Conservation (phyloP, 345 rosid species). For the Murraya paniculata region DNA sequence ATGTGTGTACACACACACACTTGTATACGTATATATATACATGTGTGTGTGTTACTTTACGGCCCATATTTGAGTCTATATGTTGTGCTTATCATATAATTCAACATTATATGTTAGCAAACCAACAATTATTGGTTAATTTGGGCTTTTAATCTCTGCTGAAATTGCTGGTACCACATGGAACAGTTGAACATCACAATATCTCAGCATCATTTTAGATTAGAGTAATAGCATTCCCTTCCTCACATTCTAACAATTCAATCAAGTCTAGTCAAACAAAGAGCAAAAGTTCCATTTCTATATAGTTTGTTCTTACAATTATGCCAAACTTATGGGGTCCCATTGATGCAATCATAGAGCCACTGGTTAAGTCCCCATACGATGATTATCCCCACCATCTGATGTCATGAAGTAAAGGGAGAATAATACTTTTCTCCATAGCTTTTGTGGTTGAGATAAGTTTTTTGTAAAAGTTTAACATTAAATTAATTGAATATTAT, state of each 20-base stretch:
- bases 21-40: no score
- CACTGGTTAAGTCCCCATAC: not conserved
- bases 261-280: constrained; percentile 17
- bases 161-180: not conserved
- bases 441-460: no score
- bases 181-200: not conserved
- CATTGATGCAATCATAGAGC: not conserved
- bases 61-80: not conserved
- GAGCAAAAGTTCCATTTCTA: not conserved
- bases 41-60: not conserved
- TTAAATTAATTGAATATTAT: no score
- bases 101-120: not conserved
- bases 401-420: not conserved
- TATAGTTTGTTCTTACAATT: not conserved
- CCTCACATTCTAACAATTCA: not conserved
- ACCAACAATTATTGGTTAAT: not conserved
- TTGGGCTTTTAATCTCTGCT: not conserved
- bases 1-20: not conserved
- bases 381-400: not conserved
- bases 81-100: not conserved
- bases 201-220: not conserved
- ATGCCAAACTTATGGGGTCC: not conserved
- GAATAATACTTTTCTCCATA: no score
- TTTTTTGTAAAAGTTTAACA: no score
- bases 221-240: not conserved